A percentile compares a stretch with the other conserved stretches of the same genome.
Conservation (phyloP, 768 basidiomycete species). For the Strobilomyces echinocephalus region DNA sequence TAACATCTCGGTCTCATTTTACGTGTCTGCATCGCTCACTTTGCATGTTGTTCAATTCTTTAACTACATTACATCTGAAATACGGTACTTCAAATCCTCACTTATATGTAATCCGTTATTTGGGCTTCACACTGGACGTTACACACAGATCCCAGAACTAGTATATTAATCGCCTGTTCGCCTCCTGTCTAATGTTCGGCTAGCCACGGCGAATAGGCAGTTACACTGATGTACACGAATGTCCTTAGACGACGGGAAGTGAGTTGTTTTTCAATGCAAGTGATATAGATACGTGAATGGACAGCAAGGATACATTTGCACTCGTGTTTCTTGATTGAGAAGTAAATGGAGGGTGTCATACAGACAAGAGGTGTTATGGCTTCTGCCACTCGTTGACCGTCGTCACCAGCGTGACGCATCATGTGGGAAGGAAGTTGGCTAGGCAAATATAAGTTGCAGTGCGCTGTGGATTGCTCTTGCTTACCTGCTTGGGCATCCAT, state of each 20-base stretch:
- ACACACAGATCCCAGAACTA: conserved; percentile 9
- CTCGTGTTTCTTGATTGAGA: conserved; percentile 16
- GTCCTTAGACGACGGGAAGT: conserved; percentile 11
- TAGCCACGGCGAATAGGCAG: conserved; percentile 13
- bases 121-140: conserved; percentile 4
- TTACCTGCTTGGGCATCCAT: conserved; percentile 66
- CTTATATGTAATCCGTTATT: conserved; percentile 26
- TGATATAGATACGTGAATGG: conserved; percentile 30
- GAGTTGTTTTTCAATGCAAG: conserved; percentile 23
- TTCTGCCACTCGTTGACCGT: background rate
- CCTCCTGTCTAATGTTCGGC: background rate
- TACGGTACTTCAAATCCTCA: conserved; percentile 12
- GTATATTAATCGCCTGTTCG: background rate
- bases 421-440: conserved; percentile 64
- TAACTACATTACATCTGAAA: conserved; percentile 10
- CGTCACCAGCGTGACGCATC: conserved; percentile 15
- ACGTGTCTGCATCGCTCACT: conserved; percentile 15
- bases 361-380: conserved; percentile 7
- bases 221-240: conserved; percentile 29
- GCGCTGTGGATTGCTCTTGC: conserved; percentile 15
- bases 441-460: conserved; percentile 7
- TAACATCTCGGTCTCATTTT: conserved; percentile 11
- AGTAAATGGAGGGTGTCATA: conserved; percentile 10
- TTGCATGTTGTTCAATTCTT: conserved; percentile 6
- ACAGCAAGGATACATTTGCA: conserved; percentile 24